These are phyloP conservation scores for Ascochyta viciae-villosae DNA, from an alignment of 2,329 filamentous ascomycete genomes.

Conservation along the genomic window DNA sequence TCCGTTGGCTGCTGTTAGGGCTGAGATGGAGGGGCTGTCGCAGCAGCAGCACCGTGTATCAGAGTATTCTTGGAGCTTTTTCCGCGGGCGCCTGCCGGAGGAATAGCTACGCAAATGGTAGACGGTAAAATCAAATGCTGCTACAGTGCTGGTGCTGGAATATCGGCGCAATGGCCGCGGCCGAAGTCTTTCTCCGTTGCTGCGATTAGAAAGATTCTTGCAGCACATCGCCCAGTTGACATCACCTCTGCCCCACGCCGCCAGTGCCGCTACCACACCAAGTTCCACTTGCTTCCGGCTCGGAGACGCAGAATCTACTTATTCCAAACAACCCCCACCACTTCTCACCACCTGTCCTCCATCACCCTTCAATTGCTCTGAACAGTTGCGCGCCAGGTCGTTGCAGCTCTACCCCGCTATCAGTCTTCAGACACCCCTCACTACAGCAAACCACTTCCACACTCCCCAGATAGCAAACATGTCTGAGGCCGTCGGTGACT, in stretches of 20 bases:
- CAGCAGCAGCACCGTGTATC: slow-evolving; percentile 16
- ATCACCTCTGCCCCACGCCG: slow-evolving; percentile 40
- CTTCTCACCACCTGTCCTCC: slow-evolving; percentile 31
- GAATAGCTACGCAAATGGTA: slow-evolving; percentile 7
- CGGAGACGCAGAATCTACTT: slow-evolving; percentile 40
- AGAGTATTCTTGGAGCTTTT: slow-evolving; percentile 23
- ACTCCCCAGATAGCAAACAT: slow-evolving; percentile 33
- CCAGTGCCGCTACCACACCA: slow-evolving; percentile 33
- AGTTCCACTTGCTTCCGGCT: slow-evolving; percentile 35
- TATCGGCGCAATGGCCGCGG: slow-evolving; percentile 38
- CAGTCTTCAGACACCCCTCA: slow-evolving; percentile 25
- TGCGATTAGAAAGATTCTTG: slow-evolving; percentile 33
- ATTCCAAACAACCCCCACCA: slow-evolving; percentile 41
- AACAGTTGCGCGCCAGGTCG: slow-evolving; percentile 40
- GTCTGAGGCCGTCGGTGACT: slow-evolving; percentile 57
- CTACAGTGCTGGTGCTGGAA: slow-evolving; percentile 12
- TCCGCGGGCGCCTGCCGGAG: slow-evolving; percentile 12
- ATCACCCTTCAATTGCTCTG: slow-evolving; percentile 35
- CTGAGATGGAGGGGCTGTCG: slow-evolving; percentile 21
- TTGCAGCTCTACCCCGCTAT: slow-evolving; percentile 41
- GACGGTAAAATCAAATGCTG: slow-evolving; percentile 17
- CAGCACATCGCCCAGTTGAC: slow-evolving; percentile 31
- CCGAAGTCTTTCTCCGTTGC: slow-evolving; percentile 36
- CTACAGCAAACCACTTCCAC: slow-evolving; percentile 12
- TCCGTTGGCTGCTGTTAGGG: slow-evolving; percentile 15